phyloP scores from a whole-genome alignment of 1,284 basidiomycete species.

The Microstroma glucosiphilum region DNA sequence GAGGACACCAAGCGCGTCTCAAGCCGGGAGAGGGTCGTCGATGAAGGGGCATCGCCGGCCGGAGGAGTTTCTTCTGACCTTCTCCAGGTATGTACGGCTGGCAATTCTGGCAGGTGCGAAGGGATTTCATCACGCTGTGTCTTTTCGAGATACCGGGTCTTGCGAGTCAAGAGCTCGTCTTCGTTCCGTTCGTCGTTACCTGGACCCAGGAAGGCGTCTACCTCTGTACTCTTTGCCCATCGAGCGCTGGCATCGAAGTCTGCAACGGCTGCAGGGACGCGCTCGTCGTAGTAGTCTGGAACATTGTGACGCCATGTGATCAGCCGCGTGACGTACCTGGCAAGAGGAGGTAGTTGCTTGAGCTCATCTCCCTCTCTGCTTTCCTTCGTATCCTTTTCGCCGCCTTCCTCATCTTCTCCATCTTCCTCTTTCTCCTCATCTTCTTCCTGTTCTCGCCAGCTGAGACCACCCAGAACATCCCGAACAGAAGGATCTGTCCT shows the following conservation, averaged over 20 bases:
- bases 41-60: neutral
- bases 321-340: neutral
- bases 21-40: conserved; percentile 1
- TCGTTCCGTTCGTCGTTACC: neutral
- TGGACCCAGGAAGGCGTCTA: neutral
- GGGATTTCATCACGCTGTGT: neutral
- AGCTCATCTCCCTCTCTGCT: neutral
- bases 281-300: conserved; percentile 1
- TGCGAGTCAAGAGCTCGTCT: neutral
- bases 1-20: neutral
- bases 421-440: neutral
- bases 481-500: neutral
- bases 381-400: neutral
- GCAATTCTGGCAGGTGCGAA: conserved; percentile 4
- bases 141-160: neutral
- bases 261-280: neutral
- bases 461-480: neutral
- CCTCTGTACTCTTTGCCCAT: neutral
- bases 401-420: neutral
- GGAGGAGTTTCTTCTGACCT: neutral
- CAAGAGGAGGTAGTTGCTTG: neutral
- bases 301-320: neutral
- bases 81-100: conserved; percentile 1
- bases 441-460: neutral
- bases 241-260: too few relatives aligned